phyloP scores from a whole-genome alignment of 106 monocot genomes.

The Dactylorhiza incarnata region DNA sequence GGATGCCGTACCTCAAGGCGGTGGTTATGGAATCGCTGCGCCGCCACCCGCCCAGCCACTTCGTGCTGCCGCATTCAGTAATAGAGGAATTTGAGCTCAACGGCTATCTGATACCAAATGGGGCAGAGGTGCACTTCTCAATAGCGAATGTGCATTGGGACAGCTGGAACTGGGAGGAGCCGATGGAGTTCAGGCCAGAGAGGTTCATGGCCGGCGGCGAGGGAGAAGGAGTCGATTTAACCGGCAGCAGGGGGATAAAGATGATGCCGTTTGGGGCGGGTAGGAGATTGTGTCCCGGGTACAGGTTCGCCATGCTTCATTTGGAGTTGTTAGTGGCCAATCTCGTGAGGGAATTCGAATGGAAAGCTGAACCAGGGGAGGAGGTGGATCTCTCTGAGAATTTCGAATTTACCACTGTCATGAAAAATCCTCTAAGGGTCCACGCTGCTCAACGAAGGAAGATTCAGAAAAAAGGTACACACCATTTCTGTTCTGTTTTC shows the following conservation, averaged over 20 bases:
- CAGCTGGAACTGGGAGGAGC: slow-evolving; percentile 26
- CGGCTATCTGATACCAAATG: slow-evolving; percentile 33
- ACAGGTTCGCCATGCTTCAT: slow-evolving; percentile 4
- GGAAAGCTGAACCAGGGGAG: background rate
- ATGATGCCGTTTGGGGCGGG: slow-evolving; percentile 37
- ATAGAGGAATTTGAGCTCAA: slow-evolving; percentile 8
- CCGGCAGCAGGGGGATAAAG: slow-evolving; percentile 34
- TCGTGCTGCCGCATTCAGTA: slow-evolving; percentile 19
- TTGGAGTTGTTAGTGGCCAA: slow-evolving; percentile 1
- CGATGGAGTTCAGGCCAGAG: slow-evolving; percentile 41
- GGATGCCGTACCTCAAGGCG: slow-evolving; percentile 24
- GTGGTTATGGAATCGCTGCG: slow-evolving; percentile 21
- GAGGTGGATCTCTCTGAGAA: slow-evolving; percentile 4
- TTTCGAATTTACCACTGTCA: slow-evolving; percentile 2
- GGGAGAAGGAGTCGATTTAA: slow-evolving; percentile 32
- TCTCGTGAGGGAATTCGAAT: slow-evolving; percentile 10
- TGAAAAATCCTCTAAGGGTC: background rate
- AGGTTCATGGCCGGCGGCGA: slow-evolving; percentile 32
- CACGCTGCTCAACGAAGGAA: background rate
- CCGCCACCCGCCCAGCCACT: slow-evolving; percentile 26
- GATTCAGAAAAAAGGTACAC: background rate
- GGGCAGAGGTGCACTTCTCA: slow-evolving; percentile 17
- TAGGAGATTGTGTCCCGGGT: slow-evolving; percentile 16
- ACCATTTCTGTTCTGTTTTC: no score
- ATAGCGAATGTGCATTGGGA: slow-evolving; percentile 30